Conservation (phyloP, 176 grass and related monocot species). For the Oropetium thomaeum region DNA sequence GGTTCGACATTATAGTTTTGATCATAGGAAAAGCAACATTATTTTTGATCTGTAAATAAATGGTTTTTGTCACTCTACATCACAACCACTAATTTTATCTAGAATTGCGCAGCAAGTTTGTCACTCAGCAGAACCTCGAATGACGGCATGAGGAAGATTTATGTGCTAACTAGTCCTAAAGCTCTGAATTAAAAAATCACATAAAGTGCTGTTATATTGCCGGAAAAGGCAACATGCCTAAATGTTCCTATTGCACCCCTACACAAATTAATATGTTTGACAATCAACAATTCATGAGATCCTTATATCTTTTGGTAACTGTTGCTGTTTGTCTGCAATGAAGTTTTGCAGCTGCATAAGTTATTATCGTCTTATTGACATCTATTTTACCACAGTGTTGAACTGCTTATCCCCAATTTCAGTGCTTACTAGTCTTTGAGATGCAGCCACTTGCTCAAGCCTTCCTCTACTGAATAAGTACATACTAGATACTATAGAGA, state of each 20-base stretch:
- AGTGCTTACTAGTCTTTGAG: neutral
- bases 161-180: too few relatives aligned
- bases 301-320: neutral
- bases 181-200: too few relatives aligned
- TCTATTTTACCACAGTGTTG: neutral
- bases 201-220: neutral
- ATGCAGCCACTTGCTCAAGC: neutral
- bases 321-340: neutral
- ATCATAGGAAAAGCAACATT: neutral
- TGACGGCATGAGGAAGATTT: too few relatives aligned
- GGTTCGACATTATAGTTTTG: neutral
- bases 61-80: neutral
- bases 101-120: neutral
- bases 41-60: neutral
- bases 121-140: too few relatives aligned
- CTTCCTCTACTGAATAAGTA: neutral
- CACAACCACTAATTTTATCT: neutral
- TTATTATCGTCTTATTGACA: neutral
- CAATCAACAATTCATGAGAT: neutral
- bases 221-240: neutral
- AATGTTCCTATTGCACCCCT: neutral
- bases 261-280: neutral
- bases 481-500: neutral
- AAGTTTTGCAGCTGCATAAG: neutral
- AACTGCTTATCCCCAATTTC: neutral